Evolutionary conservation across 495 filamentous ascomycete species (phyloP).

Genomic region (Gamarada debralockiae): DNA sequence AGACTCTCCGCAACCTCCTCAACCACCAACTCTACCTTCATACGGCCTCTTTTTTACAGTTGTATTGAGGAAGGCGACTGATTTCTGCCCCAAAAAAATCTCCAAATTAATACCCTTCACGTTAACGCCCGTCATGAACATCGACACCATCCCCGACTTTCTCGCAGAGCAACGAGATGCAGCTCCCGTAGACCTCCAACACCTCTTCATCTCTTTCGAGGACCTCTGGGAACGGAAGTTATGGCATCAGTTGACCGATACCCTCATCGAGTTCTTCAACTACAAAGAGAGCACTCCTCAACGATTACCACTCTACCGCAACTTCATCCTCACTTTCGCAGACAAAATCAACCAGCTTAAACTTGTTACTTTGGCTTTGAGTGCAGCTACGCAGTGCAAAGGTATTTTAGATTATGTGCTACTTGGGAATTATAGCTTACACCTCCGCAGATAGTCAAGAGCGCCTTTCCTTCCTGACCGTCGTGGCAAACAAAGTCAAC

Average conservation of each 20-base stretch:
- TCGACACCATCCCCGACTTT: slow-evolving; percentile 81
- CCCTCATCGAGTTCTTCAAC: slow-evolving; percentile 85
- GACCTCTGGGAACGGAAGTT: slow-evolving; percentile 97
- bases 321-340: slow-evolving; percentile 92
- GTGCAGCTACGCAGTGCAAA: slow-evolving; percentile 80
- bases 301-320: slow-evolving; percentile 85
- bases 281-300: slow-evolving; percentile 74
- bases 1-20: not conserved
- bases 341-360: slow-evolving; percentile 99
- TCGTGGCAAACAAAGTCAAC: slow-evolving; percentile 84
- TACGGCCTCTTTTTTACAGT: not conserved
- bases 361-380: slow-evolving; percentile 84
- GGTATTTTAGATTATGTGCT: slow-evolving; percentile 43
- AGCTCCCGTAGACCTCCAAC: slow-evolving; percentile 82
- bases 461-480: slow-evolving; percentile 79
- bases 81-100: too few species aligned
- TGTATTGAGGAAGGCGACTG: too few species aligned
- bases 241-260: slow-evolving; percentile 97
- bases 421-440: slow-evolving; percentile 7
- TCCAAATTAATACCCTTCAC: too few species aligned
- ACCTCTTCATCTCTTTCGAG: slow-evolving; percentile 87
- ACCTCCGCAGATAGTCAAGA: slow-evolving; percentile 71
- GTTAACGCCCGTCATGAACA: slow-evolving; percentile 20
- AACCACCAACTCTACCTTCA: not conserved
- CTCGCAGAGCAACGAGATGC: slow-evolving; percentile 81